Evolutionary conservation across 2,329 filamentous ascomycete species (phyloP).

Genomic region (Fusarium sp.): DNA sequence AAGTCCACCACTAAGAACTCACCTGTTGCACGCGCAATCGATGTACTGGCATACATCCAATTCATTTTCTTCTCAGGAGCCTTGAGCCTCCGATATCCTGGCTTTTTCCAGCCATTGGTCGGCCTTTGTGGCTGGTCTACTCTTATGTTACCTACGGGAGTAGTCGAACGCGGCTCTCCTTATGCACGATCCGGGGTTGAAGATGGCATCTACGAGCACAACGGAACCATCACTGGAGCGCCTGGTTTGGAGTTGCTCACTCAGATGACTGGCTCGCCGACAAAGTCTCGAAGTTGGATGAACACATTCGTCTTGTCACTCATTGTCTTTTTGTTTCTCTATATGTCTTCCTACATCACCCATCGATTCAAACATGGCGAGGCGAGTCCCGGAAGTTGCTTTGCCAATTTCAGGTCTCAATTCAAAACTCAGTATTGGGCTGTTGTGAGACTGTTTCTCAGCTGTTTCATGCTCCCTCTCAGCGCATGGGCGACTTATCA

Average conservation of each 20-base stretch:
- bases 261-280: slow-evolving; percentile 73
- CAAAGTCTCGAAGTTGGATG: slow-evolving; percentile 72
- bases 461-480: slow-evolving; percentile 79
- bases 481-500: slow-evolving; percentile 79
- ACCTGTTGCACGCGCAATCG: slow-evolving; percentile 16
- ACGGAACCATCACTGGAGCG: slow-evolving; percentile 67
- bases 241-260: slow-evolving; percentile 72
- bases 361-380: neutral
- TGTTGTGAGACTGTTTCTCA: slow-evolving; percentile 75
- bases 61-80: slow-evolving; percentile 77
- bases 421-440: slow-evolving; percentile 57
- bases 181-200: slow-evolving; percentile 47
- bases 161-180: slow-evolving; percentile 30
- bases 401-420: slow-evolving; percentile 39
- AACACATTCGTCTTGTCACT: slow-evolving; percentile 76
- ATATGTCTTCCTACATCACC: slow-evolving; percentile 62
- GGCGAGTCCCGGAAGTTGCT: accelerated
- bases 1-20: neutral
- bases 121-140: slow-evolving; percentile 75
- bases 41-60: slow-evolving; percentile 80
- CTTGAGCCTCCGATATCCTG: slow-evolving; percentile 76
- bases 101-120: slow-evolving; percentile 77
- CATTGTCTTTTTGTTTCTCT: slow-evolving; percentile 67
- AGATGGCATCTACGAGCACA: slow-evolving; percentile 72
- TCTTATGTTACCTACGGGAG: slow-evolving; percentile 65